phyloP scores from a whole-genome alignment of 768 basidiomycete species.

The Termitomyces sp. region DNA sequence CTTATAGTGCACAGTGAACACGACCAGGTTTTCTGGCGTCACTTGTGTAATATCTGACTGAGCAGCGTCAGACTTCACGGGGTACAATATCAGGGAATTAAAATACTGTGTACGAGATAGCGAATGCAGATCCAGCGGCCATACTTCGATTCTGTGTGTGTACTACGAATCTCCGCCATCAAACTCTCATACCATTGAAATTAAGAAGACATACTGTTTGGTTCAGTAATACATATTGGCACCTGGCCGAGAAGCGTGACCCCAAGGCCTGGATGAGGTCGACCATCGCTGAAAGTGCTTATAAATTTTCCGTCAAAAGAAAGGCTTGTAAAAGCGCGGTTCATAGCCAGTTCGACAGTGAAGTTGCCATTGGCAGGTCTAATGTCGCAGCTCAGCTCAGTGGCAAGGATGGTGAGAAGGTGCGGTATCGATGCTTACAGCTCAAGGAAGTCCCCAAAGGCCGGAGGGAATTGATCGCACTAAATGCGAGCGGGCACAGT shows the following conservation, averaged over 20 bases:
- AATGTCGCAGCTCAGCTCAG: neutral
- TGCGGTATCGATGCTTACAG: conserved; percentile 25
- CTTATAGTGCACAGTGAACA: conserved; percentile 48
- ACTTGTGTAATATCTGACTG: conserved; percentile 46
- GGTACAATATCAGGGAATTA: neutral
- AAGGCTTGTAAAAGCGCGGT: conserved; percentile 44
- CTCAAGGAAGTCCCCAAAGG: conserved; percentile 37
- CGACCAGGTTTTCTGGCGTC: conserved; percentile 44
- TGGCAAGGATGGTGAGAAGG: neutral
- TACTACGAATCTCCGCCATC: conserved; percentile 27
- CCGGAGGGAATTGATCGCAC: conserved; percentile 43
- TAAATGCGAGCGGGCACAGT: conserved; percentile 14
- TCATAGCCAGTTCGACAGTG: conserved; percentile 45
- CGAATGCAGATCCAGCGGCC: conserved; percentile 53
- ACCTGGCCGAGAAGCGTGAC: conserved; percentile 26
- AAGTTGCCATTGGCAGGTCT: conserved; percentile 47
- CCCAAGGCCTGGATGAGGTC: conserved; percentile 30
- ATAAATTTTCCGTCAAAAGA: conserved; percentile 35
- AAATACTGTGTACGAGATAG: conserved; percentile 47
- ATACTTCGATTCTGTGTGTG: conserved; percentile 48
- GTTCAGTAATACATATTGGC: conserved; percentile 39
- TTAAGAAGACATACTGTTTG: conserved; percentile 38
- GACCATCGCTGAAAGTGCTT: conserved; percentile 42
- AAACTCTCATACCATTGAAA: neutral
- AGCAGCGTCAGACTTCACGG: neutral